Evolutionary conservation across 192 early-diverging fungal genomes (phyloP), one percentile per base, ranked within the genome.

Genomic region (Diversispora eburnea): DNA sequence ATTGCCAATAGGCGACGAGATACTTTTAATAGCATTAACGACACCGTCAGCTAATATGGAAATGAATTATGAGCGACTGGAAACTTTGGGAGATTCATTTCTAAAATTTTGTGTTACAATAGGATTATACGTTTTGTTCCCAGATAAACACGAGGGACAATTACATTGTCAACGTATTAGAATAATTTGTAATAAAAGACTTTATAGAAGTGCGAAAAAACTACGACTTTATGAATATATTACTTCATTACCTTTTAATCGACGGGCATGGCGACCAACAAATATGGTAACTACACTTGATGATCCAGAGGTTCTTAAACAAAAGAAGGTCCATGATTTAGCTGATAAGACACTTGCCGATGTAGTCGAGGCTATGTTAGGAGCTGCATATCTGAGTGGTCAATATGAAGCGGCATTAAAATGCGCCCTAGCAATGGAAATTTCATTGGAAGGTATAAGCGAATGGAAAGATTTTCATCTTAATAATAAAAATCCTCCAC

Each of bases 31-130:
- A 59, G 96, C 95, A 8, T 84, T 94, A 55, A 94, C 93, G 0
- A 80, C 92, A 2, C 83, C 92, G 13, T 86, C 88, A 7, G 83
- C 94, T 3, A 86, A 77, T 71, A 79, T 86, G 70, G 85, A 85
- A 41, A 83, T 82, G 67, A 87, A 92, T 76, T 96, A 98, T 76
- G 93, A 98, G 79, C 91, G 96, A 0, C 78, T 95, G 0, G 95
- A 98, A 81, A 89, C 90, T 5, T 81, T 96, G 15, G 96, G 96
- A 8, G 95, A 98, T 74, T 89, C 94, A 25, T 91, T 94, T 49
- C 82, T 98, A 22, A 98, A 98, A 76, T 85, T 91, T 61, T 79
- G 90, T 2, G 79, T 86, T 3, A 89, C 89, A 0, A 82, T 92
- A 33, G 87, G 89, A 71, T 79, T 95, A 45, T 98, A 91, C 78